A percentile compares a stretch with the other conserved stretches of the same genome.
These are phyloP conservation scores for Aspergillus proliferans DNA, from an alignment of 2,329 filamentous ascomycete species.

Conservation along the genomic window DNA sequence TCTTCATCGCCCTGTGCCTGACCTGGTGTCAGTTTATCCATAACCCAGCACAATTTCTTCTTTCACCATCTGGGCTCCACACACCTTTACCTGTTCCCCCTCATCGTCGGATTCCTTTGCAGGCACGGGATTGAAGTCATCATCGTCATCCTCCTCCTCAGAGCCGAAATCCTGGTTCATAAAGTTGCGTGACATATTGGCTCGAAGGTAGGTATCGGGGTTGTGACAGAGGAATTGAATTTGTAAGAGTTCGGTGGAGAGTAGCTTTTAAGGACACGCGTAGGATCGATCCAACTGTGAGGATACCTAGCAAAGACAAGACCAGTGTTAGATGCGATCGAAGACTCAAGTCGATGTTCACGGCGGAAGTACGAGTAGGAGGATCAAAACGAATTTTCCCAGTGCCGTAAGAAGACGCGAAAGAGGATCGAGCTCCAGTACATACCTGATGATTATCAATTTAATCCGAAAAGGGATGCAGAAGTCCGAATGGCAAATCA, in stretches of 20 bases:
- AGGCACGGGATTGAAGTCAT: slow-evolving; percentile 80
- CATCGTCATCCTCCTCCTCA: slow-evolving; percentile 71
- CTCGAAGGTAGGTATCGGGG: neutral
- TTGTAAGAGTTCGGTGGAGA: neutral
- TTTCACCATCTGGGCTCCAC: slow-evolving; percentile 5
- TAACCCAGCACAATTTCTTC: slow-evolving; percentile 20
- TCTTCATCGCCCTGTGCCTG: slow-evolving; percentile 26
- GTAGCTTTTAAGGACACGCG: neutral
- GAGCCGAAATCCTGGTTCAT: slow-evolving; percentile 49
- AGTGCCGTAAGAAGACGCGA: no score
- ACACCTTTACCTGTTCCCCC: slow-evolving; percentile 34
- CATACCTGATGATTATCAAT: neutral
- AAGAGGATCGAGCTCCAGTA: no score
- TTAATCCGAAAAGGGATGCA: neutral
- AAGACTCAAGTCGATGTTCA: neutral
- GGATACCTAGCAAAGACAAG: neutral
- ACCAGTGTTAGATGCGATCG: neutral
- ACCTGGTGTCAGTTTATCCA: slow-evolving; percentile 7
- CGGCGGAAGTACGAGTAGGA: no score
- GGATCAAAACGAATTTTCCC: no score
- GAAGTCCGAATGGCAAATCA: neutral
- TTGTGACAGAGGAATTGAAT: neutral
- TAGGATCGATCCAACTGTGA: neutral
- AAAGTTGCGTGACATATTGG: slow-evolving; percentile 38
- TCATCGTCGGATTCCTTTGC: slow-evolving; percentile 70